phyloP scores from a whole-genome alignment of 192 early-diverging fungal genomes.

The Coemansia sp. region DNA sequence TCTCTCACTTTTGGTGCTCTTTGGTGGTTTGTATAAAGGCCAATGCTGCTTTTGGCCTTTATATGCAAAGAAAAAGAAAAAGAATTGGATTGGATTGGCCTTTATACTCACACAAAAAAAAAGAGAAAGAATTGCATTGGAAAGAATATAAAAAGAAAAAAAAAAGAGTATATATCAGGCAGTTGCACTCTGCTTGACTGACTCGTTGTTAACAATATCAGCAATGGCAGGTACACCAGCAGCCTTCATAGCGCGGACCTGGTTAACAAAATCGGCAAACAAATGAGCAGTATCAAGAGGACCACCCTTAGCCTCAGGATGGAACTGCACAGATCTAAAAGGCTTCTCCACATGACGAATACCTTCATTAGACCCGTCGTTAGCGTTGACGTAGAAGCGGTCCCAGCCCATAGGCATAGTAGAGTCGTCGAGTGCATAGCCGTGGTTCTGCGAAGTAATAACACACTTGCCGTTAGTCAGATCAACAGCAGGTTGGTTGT shows the following conservation, averaged over 20 bases:
- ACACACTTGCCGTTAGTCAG: constrained; percentile 93
- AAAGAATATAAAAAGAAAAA: background rate
- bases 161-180: background rate
- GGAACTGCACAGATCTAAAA: constrained; percentile 98
- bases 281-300: constrained; percentile 95
- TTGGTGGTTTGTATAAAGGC: too few species aligned
- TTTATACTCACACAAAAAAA: too few species aligned
- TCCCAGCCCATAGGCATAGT: constrained; percentile 63
- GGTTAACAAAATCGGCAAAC: constrained; percentile 92
- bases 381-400: constrained; percentile 96
- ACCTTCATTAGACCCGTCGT: constrained; percentile 98
- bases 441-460: constrained; percentile 99
- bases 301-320: constrained; percentile 96
- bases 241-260: constrained; percentile 62
- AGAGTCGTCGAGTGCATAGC: constrained; percentile 85
- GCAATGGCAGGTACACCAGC: constrained; percentile 18
- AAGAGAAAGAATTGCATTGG: background rate
- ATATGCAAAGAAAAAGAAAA: too few species aligned
- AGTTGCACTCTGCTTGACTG: background rate
- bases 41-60: too few species aligned
- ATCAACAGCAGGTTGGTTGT: constrained; percentile 98
- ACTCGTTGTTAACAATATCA: background rate
- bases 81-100: too few species aligned
- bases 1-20: too few species aligned
- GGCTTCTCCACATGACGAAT: constrained; percentile 88